Conservation (phyloP, 2,329 filamentous ascomycete genomes). For the Scedosporium minutisporum region DNA sequence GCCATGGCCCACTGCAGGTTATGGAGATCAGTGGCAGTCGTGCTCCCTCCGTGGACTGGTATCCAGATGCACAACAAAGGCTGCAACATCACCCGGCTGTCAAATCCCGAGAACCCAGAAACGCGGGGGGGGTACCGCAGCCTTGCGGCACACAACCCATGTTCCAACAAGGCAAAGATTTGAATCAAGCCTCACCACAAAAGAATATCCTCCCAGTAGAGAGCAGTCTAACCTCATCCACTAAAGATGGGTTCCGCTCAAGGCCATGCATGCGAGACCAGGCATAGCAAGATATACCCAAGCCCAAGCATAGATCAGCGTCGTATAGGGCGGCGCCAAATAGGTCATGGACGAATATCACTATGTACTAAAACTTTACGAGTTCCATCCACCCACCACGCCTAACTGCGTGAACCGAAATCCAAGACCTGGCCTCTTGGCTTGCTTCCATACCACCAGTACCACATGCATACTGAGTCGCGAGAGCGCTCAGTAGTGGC, state of each 20-base stretch:
- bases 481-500: no score
- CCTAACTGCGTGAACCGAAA: background rate
- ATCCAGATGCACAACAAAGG: background rate
- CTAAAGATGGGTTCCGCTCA: background rate
- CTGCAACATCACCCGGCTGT: background rate
- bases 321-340: background rate
- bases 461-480: background rate
- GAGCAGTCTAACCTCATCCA: background rate
- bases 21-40: background rate
- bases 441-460: background rate
- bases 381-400: background rate
- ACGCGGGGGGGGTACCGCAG: background rate
- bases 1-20: background rate
- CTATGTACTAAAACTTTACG: constrained; percentile 8
- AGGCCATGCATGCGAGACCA: background rate
- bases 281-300: background rate
- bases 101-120: background rate
- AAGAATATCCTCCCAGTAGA: background rate
- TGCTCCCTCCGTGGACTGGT: background rate
- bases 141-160: background rate
- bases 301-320: background rate
- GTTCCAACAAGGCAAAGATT: background rate
- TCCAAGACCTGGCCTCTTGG: background rate
- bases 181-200: background rate
- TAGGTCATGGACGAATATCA: constrained; percentile 5